Evolutionary conservation across 768 basidiomycete species (phyloP), one percentile per base, ranked within the genome.

Genomic region (Tylopilus sp.): DNA sequence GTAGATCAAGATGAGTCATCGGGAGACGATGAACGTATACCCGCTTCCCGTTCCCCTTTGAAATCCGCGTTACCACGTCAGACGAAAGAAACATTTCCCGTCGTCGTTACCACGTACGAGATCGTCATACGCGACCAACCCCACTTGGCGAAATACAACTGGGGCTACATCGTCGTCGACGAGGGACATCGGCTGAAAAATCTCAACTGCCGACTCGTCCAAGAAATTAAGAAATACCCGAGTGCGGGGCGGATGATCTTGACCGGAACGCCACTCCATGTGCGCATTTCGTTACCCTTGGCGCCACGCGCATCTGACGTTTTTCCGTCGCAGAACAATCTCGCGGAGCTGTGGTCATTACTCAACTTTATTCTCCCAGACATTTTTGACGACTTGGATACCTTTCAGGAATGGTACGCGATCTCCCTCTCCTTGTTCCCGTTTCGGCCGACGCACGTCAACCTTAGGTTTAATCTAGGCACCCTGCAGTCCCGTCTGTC

Each of bases 151-250:
- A 78, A 78, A 53, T 89, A 89, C 66, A 72, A 81, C 38, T 92
- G 88, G 87, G 85, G 89, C 24, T 97, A 95, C 66, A 92, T 98
- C 66, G 91, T 98, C 54, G 96, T 99, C 3, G 92, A 95, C 66
- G 92, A 96, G 71, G 92, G 96, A 0, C 97, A 99, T 71, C 78
- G 96, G 22, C 70, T 99, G 66, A 98, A 98, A 76, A 99, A 99
- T 63, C 76, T 96, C 53, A 83, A 98, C 63, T 93, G 92, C 71
- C 87, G 83, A 73, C 81, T 98, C 16, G 90, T 98, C 71, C 78
- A 79, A 53, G 92, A 96, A 69, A 87, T 99, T 60, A 95, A 94
- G 73, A 83, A 84, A 62, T 94, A 93, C 65, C 74, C 76, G 2
- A 85, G 85, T 49, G 92, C 88, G 0, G 91, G 92, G 37, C 76